phyloP scores from a whole-genome alignment of 2,329 filamentous ascomycete species.

The Monosporascus cannonballus region DNA sequence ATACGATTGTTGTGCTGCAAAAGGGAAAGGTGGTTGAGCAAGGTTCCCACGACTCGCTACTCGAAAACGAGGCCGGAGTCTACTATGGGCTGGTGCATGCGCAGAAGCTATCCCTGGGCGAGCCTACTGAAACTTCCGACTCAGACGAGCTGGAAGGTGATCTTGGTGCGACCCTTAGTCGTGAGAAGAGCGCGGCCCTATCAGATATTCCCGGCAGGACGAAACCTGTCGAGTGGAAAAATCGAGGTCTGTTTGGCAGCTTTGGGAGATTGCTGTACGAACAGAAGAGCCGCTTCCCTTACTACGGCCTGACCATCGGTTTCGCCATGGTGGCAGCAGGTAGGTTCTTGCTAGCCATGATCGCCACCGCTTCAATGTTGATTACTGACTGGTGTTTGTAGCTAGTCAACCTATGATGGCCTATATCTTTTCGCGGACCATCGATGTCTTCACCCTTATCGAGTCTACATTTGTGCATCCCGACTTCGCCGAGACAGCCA shows the following conservation, averaged over 20 bases:
- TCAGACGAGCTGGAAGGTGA: conserved; percentile 31
- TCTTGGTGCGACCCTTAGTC: conserved; percentile 31
- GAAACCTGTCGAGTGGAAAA: conserved; percentile 26
- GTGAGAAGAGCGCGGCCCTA: conserved; percentile 39
- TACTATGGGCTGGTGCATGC: conserved; percentile 64
- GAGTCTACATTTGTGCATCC: conserved; percentile 25
- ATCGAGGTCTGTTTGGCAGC: conserved; percentile 39
- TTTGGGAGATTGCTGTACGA: conserved; percentile 54
- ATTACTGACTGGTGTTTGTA: conserved; percentile 14
- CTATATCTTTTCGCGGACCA: conserved; percentile 48
- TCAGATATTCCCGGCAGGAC: conserved; percentile 23
- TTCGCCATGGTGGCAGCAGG: conserved; percentile 34
- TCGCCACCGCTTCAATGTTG: no score
- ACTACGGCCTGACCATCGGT: conserved; percentile 44
- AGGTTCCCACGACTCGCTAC: conserved; percentile 68
- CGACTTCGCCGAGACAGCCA: conserved; percentile 26
- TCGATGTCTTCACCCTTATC: conserved; percentile 41
- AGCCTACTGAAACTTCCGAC: conserved; percentile 32
- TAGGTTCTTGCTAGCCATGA: conserved; percentile 9
- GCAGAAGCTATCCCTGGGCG: conserved; percentile 52
- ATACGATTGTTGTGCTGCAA: conserved; percentile 71
- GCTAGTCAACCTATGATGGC: conserved; percentile 45
- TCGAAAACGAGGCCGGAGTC: conserved; percentile 52
- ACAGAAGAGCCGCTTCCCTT: conserved; percentile 43
- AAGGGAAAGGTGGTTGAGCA: conserved; percentile 66